Base-by-base conservation (phyloP, 2,329 filamentous ascomycete species). In the Penicillium sp. region DNA sequence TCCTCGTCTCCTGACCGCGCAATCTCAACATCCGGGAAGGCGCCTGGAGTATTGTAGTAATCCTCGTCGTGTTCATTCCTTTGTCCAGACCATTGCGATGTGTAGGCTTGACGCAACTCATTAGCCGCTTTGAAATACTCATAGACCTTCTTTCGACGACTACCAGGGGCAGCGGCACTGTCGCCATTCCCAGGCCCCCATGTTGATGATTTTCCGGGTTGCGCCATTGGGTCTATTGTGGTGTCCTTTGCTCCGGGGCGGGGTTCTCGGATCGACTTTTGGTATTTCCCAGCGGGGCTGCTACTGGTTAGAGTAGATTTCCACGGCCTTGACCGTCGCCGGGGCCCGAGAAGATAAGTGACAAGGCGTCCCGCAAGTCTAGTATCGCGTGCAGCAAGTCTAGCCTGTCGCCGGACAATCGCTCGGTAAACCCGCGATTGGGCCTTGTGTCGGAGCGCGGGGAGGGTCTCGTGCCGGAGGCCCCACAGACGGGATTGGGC, bases 21-120 rank as follows among this genome's bases (percentile, higher is more conserved):
- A 56, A 96, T 89, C n/a, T 88, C 84, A 16, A 90, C 88, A 62
- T 96, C 88, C 0, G 91, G 90, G 67, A 96, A 97, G 1, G 87
- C 84, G 0, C 88, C 89, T 0, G 90, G 87, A 29, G 90, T 88
- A 41, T 79, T 71, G 26, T 73, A 66, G 66, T 77, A 77, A 42
- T 77, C 76, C 41, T 79, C 75, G 32, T 76, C 75, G 27, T 74
- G 73, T n/a, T 72, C 59, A 56, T 69, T 77, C 71, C 77, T 78
- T 76, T 76, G 77, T 56, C 70, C 60, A 6, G 66, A 72, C 62
- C 81, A 81, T 59, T 81, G 78, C 59, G 81, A 77, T 58, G 84
- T 78, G 69, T 90, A 90, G 36, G 81, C 80, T 71, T 89, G 86
- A 35, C 87, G 78, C 52, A 90, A 69, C 68, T 90, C 87, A 66